Evolutionary conservation across 1,139 yeast genomes (phyloP), one percentile per base, ranked within the genome.

Genomic region (Sugiyamaella neomexicana): DNA sequence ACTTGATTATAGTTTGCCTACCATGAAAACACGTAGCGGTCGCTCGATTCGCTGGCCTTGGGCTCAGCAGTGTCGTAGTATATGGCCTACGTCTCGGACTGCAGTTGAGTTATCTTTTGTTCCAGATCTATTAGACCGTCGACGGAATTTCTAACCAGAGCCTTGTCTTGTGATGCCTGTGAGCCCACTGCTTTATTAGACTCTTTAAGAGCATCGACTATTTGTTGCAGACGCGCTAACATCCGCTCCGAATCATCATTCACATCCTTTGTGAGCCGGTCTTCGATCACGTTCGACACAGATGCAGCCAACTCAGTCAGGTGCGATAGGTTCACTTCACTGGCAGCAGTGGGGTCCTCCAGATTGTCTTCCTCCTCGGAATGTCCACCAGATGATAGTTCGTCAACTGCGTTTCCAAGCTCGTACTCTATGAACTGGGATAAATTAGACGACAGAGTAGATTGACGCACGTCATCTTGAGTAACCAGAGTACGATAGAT

Each of bases 231-330:
- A 13, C 40, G 43, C 4, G 32, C 29, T 4, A 47, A n/a, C 13
- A 39, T 23, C 12, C 13, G 25, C n/a, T 31, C 43, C 7, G 41
- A 43, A 5, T 39, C 41, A 5, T 23, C 17, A n/a, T 51, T 29
- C 15, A 43, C 20, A 9, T 13, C 13, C 17, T 46, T 23, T 4
- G 42, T 44, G 25, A 53, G 44, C n/a, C 36, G 12, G 12, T 16
- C 27, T 16, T 51, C 47, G 7, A 54, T n/a, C n/a, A 47, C 48
- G 2, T 42, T 27, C 17, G 55, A 16, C n/a, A 54, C 52, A n/a
- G 46, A 27, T 15, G 4, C 29, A 2, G 49, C 40, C 12, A 54
- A 46, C 17, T 27, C 15, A n/a, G 32, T 16, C n/a, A 54, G 20
- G 16, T 50, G 32, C 4, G 37, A n/a, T 8, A 27, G 27, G 12